A percentile compares a stretch with the other conserved stretches of the same genome.
Conservation (phyloP, 768 basidiomycete genomes). For the Rossbeevera mucosa region DNA sequence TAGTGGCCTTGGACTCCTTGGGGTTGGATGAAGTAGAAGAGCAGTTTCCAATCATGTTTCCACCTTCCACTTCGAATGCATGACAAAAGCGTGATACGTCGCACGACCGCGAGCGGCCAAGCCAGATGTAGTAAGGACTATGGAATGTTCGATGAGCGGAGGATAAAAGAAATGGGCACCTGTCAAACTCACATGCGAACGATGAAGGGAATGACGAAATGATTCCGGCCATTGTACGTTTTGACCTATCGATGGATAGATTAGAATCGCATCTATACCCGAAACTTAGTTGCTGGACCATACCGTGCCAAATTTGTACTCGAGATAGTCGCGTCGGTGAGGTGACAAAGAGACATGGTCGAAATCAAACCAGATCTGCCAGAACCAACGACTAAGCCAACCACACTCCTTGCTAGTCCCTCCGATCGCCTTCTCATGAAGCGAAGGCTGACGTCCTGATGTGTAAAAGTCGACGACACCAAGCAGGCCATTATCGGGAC, state of each 20-base stretch:
- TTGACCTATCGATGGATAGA: conserved; percentile 39
- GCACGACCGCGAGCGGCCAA: conserved; percentile 61
- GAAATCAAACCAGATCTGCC: conserved; percentile 69
- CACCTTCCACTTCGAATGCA: conserved; percentile 60
- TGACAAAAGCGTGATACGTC: conserved; percentile 53
- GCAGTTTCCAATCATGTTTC: conserved; percentile 52
- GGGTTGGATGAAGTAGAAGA: conserved; percentile 36
- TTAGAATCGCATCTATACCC: background rate
- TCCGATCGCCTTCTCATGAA: conserved; percentile 60
- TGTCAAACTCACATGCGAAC: conserved; percentile 49
- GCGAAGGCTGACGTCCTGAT: conserved; percentile 48
- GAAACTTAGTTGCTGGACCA: conserved; percentile 13
- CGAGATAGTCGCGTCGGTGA: conserved; percentile 64
- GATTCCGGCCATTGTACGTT: conserved; percentile 68
- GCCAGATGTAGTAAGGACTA: conserved; percentile 72
- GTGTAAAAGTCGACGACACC: conserved; percentile 76
- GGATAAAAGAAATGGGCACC: background rate
- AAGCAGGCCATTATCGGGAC: conserved; percentile 54
- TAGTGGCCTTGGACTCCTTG: conserved; percentile 34
- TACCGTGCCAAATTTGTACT: conserved; percentile 74
- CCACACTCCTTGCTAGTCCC: conserved; percentile 55
- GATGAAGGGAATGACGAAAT: conserved; percentile 61
- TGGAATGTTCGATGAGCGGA: background rate
- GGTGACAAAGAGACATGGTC: conserved; percentile 52
- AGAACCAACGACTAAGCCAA: conserved; percentile 72